Conservation (phyloP, 106 monocot species). For the Apostasia shenzhenica region DNA sequence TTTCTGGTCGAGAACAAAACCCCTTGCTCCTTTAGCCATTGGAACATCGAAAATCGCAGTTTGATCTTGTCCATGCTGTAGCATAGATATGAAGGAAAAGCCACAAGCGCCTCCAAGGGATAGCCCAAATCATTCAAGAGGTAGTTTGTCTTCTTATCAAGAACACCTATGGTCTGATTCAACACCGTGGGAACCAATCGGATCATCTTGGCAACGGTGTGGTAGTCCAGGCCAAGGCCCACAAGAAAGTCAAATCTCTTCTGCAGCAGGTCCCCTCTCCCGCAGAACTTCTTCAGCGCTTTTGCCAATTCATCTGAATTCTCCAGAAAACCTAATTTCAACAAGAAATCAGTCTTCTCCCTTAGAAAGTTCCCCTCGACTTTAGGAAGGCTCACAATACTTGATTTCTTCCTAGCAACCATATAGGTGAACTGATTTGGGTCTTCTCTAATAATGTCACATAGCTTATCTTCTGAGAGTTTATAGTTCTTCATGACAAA, state of each 20-base stretch:
- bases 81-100: conserved; percentile 59
- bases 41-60: conserved; percentile 52
- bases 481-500: conserved; percentile 34
- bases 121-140: conserved; percentile 58
- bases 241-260: conserved; percentile 57
- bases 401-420: conserved; percentile 26
- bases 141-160: conserved; percentile 53
- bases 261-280: conserved; percentile 70
- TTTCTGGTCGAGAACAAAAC: conserved; percentile 23
- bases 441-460: conserved; percentile 48
- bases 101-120: conserved; percentile 33
- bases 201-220: conserved; percentile 48
- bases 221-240: conserved; percentile 47
- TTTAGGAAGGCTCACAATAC: conserved; percentile 13
- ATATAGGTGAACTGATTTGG: conserved; percentile 38
- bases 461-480: conserved; percentile 23
- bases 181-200: conserved; percentile 50
- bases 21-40: conserved; percentile 55
- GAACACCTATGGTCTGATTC: conserved; percentile 46
- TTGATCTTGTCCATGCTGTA: conserved; percentile 63
- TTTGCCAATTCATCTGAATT: conserved; percentile 66
- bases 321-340: conserved; percentile 62
- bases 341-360: conserved; percentile 63
- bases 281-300: conserved; percentile 55
- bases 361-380: conserved; percentile 35